phyloP scores from a whole-genome alignment of 345 rosid genomes.

The Eucalyptus tenuipes region DNA sequence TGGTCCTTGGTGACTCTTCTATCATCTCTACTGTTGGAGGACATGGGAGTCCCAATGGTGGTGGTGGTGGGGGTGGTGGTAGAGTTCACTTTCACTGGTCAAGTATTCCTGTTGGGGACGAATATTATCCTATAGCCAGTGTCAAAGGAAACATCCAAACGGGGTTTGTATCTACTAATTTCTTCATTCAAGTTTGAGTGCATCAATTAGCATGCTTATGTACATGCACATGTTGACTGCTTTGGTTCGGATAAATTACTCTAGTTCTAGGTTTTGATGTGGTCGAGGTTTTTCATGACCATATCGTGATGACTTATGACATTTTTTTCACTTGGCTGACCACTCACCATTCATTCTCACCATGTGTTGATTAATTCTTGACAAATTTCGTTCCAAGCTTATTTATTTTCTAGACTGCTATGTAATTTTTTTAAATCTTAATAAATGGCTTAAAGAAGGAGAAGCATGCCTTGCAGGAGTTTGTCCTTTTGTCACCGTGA shows the following conservation, averaged over 20 bases:
- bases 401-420: background rate
- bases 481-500: background rate
- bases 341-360: background rate
- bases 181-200: background rate
- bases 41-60: constrained; percentile 66
- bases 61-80: constrained; percentile 97
- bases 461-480: background rate
- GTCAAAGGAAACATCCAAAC: constrained; percentile 67
- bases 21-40: constrained; percentile 62
- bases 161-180: constrained; percentile 29
- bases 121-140: constrained; percentile 62
- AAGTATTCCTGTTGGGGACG: constrained; percentile 64
- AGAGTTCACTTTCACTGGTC: constrained; percentile 93
- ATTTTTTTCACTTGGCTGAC: background rate
- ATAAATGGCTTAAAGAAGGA: background rate
- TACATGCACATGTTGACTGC: background rate
- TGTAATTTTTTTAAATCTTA: background rate
- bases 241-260: background rate
- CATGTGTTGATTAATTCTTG: background rate
- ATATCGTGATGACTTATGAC: background rate
- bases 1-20: constrained; percentile 42
- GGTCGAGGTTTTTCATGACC: background rate
- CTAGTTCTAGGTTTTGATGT: background rate
- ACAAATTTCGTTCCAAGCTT: background rate
- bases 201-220: background rate